Percentiles rank a stretch among this genome's conserved stretches.
Evolutionary conservation across 345 rosid species (phyloP).

Genomic region (Hibiscus syriacus): DNA sequence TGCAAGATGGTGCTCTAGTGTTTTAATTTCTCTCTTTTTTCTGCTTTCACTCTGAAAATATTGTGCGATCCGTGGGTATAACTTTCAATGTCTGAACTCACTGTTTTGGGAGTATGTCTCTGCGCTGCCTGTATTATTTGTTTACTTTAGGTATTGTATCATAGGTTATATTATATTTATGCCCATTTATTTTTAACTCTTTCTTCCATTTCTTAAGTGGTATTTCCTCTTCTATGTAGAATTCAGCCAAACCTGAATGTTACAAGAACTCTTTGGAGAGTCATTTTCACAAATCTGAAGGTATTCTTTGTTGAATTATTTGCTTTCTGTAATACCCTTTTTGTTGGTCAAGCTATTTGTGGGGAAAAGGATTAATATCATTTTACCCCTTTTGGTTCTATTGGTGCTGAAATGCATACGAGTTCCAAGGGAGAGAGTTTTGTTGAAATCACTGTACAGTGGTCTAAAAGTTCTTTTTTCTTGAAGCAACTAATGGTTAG

Average conservation of each 20-base stretch:
- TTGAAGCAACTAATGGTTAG: neutral
- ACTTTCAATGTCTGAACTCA: neutral
- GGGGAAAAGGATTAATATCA: neutral
- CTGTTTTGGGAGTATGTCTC: neutral
- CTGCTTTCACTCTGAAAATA: neutral
- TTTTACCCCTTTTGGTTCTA: neutral
- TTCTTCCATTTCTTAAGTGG: neutral
- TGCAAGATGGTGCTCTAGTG: neutral
- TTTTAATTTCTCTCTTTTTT: neutral
- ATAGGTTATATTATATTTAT: neutral
- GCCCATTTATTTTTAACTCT: neutral
- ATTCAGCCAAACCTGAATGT: constrained; percentile 22
- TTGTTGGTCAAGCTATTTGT: neutral
- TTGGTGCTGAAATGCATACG: neutral
- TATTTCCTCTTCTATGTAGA: constrained; percentile 33
- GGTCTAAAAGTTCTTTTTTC: neutral
- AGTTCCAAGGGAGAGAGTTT: neutral
- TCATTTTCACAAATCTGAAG: constrained; percentile 28
- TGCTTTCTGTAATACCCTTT: neutral
- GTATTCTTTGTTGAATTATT: constrained; percentile 31
- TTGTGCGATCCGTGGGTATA: neutral
- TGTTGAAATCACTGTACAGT: neutral
- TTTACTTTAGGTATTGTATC: neutral
- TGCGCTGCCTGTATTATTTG: neutral
- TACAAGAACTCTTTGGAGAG: constrained; percentile 26